phyloP scores from a whole-genome alignment of 768 basidiomycete genomes.

The Coprinopsis sp. region DNA sequence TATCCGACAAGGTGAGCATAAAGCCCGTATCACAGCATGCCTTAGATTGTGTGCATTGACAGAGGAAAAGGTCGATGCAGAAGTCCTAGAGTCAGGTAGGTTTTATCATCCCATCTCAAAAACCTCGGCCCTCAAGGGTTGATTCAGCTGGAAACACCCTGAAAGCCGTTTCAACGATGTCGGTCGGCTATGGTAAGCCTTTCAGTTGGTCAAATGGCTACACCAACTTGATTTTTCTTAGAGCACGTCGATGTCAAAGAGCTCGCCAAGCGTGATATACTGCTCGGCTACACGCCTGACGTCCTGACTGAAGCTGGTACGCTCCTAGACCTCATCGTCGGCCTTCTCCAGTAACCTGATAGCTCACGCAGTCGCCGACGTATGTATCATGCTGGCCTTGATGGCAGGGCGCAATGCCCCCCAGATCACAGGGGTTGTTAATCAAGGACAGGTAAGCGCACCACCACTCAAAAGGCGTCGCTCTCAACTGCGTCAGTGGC shows the following conservation, averaged over 20 bases:
- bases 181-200: conserved; percentile 77
- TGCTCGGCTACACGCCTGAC: conserved; percentile 89
- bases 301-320: conserved; percentile 87
- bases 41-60: not conserved
- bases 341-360: not conserved
- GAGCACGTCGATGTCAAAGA: conserved; percentile 77
- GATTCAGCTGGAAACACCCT: conserved; percentile 28
- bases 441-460: conserved; percentile 56
- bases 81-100: conserved; percentile 59
- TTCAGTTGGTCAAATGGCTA: not conserved
- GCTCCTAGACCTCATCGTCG: conserved; percentile 1
- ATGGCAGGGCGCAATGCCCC: conserved; percentile 89
- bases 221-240: conserved; percentile 21
- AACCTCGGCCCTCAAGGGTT: too few relatives aligned
- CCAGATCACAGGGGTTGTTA: conserved; percentile 58
- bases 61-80: conserved; percentile 57
- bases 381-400: conserved; percentile 83
- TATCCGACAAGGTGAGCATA: conserved; percentile 61
- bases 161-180: conserved; percentile 88
- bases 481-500: conserved; percentile 64
- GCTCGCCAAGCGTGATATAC: conserved; percentile 55
- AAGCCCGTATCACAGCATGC: not conserved
- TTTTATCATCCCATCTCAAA: too few relatives aligned
- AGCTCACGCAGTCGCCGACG: conserved; percentile 69
- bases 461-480: not conserved